Percentiles rank a stretch among this genome's conserved stretches.
Conservation (phyloP, 176 grass and related monocot species). For the Oryza officinalis region DNA sequence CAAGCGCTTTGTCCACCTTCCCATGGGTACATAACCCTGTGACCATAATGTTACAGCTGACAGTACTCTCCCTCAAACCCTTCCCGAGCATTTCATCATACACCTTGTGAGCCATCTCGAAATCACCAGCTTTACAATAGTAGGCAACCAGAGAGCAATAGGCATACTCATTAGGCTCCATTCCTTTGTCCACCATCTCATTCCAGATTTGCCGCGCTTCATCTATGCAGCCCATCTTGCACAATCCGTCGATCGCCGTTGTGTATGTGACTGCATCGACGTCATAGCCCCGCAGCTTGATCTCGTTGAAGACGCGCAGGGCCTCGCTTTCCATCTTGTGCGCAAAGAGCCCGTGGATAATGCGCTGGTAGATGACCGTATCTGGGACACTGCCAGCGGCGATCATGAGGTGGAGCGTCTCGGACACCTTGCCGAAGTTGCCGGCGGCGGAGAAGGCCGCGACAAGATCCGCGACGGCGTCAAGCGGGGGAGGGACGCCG, state of each 20-base stretch:
- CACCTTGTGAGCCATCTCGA: slow-evolving; percentile 53
- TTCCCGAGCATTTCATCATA: slow-evolving; percentile 69
- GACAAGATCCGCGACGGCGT: slow-evolving; percentile 48
- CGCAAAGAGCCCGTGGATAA: slow-evolving; percentile 57
- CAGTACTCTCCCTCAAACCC: slow-evolving; percentile 58
- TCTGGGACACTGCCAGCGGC: slow-evolving; percentile 44
- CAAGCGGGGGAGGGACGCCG: slow-evolving; percentile 34
- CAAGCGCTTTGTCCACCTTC: slow-evolving; percentile 51
- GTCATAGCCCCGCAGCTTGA: slow-evolving; percentile 73
- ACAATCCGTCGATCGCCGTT: slow-evolving; percentile 59
- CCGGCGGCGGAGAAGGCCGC: slow-evolving; percentile 46
- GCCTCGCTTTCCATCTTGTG: slow-evolving; percentile 50
- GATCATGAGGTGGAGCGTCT: slow-evolving; percentile 86
- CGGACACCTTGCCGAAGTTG: slow-evolving; percentile 72
- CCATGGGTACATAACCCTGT: slow-evolving; percentile 52
- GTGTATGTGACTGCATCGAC: slow-evolving; percentile 51
- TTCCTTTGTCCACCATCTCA: slow-evolving; percentile 70
- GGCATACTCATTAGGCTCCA: slow-evolving; percentile 57
- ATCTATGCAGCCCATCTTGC: slow-evolving; percentile 36
- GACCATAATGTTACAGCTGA: slow-evolving; percentile 66
- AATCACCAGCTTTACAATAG: slow-evolving; percentile 61
- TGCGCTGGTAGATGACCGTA: slow-evolving; percentile 51
- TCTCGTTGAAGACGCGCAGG: slow-evolving; percentile 62
- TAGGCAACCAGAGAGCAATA: slow-evolving; percentile 52
- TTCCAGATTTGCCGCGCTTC: slow-evolving; percentile 51